Percentiles rank a stretch among this genome's conserved stretches.
These are phyloP conservation scores for Pseudogymnoascus sp. DNA, from an alignment of 2,329 filamentous ascomycete species.

Conservation along the genomic window DNA sequence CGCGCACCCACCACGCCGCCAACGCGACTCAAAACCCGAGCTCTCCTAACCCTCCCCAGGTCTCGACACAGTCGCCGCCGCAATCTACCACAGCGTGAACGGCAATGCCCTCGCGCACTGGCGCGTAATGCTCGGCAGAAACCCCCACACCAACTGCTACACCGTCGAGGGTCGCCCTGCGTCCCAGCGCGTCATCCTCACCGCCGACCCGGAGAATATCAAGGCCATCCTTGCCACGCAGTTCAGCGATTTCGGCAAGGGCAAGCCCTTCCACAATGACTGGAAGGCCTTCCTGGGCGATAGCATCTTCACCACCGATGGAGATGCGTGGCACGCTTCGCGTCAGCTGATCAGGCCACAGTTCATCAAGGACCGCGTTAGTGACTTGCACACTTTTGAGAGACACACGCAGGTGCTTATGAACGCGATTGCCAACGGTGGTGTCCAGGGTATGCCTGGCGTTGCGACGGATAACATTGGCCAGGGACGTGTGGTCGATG, in stretches of 20 bases:
- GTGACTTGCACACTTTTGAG: constrained; percentile 75
- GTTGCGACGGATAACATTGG: constrained; percentile 54
- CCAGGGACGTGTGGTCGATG: constrained; percentile 57
- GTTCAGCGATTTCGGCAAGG: constrained; percentile 80
- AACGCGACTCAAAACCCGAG: too few relatives aligned
- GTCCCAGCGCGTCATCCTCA: constrained; percentile 59
- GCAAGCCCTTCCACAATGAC: constrained; percentile 62
- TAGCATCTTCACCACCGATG: constrained; percentile 74
- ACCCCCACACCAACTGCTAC: constrained; percentile 33
- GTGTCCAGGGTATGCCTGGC: constrained; percentile 50
- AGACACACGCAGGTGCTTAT: constrained; percentile 68
- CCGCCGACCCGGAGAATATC: constrained; percentile 79
- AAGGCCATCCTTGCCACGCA: constrained; percentile 85
- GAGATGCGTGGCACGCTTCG: constrained; percentile 67
- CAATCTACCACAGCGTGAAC: constrained; percentile 42
- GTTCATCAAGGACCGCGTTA: constrained; percentile 77
- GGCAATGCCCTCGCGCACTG: constrained; percentile 57
- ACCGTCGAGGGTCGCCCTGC: constrained; percentile 54
- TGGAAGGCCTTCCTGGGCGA: constrained; percentile 71
- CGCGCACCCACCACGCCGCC: not conserved
- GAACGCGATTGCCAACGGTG: constrained; percentile 52
- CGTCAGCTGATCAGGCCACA: constrained; percentile 78
- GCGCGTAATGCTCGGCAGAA: constrained; percentile 41
- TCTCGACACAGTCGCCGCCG: constrained; percentile 54
- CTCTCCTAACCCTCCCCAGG: constrained; percentile 39